phyloP scores from a whole-genome alignment of 768 basidiomycete genomes.

The Trametes elegans region DNA sequence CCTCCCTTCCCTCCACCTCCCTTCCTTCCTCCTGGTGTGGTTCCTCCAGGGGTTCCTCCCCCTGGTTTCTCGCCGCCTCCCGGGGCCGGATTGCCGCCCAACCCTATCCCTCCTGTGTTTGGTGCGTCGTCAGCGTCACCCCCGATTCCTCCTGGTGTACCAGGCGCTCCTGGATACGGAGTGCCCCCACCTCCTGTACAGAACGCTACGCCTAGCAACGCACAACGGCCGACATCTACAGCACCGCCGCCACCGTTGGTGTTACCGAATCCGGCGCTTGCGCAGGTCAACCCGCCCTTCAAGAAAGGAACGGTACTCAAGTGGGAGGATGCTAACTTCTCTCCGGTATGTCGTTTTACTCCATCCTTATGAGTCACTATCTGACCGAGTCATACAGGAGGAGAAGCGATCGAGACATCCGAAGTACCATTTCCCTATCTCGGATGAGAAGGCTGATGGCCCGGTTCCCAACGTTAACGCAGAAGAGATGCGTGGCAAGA shows the following conservation, averaged over 20 bases:
- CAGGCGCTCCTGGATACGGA: slow-evolving; percentile 28
- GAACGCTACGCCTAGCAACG: slow-evolving; percentile 26
- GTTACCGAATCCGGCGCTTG: slow-evolving; percentile 55
- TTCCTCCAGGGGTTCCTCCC: slow-evolving; percentile 34
- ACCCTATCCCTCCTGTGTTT: slow-evolving; percentile 26
- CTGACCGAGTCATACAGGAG: slow-evolving; percentile 46
- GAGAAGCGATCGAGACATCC: slow-evolving; percentile 68
- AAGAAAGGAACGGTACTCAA: slow-evolving; percentile 77
- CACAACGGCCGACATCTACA: slow-evolving; percentile 23
- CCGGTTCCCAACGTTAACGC: slow-evolving; percentile 32
- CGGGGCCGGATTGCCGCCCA: slow-evolving; percentile 23
- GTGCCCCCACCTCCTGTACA: slow-evolving; percentile 27
- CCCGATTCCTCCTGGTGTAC: slow-evolving; percentile 27
- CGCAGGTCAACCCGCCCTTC: slow-evolving; percentile 68
- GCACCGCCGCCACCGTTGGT: slow-evolving; percentile 31
- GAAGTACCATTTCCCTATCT: slow-evolving; percentile 52
- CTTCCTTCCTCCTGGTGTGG: slow-evolving; percentile 33
- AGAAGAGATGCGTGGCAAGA: slow-evolving; percentile 73
- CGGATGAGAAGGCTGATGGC: slow-evolving; percentile 39
- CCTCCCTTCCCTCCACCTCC: slow-evolving; percentile 37
- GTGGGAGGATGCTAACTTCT: slow-evolving; percentile 75
- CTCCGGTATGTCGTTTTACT: slow-evolving; percentile 52
- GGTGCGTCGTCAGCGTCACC: slow-evolving; percentile 22
- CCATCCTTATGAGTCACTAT: background rate
- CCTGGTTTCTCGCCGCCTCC: slow-evolving; percentile 30